Percentiles rank a stretch among this genome's conserved stretches.
These are phyloP conservation scores for Barbatosphaeria neglecta DNA, from an alignment of 495 filamentous ascomycete species.

Conservation along the genomic window DNA sequence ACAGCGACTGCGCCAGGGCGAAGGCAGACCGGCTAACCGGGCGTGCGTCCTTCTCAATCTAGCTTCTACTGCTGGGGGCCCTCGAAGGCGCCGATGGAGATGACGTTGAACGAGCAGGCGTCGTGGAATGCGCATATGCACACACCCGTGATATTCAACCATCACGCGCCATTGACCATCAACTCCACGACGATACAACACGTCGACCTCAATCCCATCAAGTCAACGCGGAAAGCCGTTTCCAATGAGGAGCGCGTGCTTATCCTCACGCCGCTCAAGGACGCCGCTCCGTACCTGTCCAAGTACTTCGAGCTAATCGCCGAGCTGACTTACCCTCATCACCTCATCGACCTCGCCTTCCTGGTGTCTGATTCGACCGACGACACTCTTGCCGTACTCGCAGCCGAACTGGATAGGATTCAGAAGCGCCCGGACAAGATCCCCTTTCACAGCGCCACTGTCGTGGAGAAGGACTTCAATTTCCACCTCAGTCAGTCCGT, in stretches of 20 bases:
- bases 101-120: constrained; percentile 79
- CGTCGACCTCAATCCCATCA: constrained; percentile 76
- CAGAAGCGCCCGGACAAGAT: constrained; percentile 68
- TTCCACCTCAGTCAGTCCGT: constrained; percentile 58
- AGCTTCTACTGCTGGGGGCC: constrained; percentile 98
- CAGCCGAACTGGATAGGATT: constrained; percentile 73
- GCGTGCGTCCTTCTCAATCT: not conserved
- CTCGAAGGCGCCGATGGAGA: constrained; percentile 83
- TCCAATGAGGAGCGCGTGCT: constrained; percentile 81
- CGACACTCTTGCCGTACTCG: constrained; percentile 73
- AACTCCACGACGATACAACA: constrained; percentile 67
- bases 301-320: constrained; percentile 91
- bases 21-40: not conserved
- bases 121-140: constrained; percentile 80
- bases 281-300: constrained; percentile 67
- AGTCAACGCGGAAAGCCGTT: constrained; percentile 65
- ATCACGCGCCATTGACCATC: constrained; percentile 74
- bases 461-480: constrained; percentile 88
- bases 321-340: constrained; percentile 85
- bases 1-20: too few species aligned
- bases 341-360: constrained; percentile 91
- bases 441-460: constrained; percentile 69
- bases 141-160: constrained; percentile 92
- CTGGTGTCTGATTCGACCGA: constrained; percentile 85
- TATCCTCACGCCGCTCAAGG: constrained; percentile 85